phyloP scores from a whole-genome alignment of 495 filamentous ascomycete species.

The Elasticomyces elasticus region DNA sequence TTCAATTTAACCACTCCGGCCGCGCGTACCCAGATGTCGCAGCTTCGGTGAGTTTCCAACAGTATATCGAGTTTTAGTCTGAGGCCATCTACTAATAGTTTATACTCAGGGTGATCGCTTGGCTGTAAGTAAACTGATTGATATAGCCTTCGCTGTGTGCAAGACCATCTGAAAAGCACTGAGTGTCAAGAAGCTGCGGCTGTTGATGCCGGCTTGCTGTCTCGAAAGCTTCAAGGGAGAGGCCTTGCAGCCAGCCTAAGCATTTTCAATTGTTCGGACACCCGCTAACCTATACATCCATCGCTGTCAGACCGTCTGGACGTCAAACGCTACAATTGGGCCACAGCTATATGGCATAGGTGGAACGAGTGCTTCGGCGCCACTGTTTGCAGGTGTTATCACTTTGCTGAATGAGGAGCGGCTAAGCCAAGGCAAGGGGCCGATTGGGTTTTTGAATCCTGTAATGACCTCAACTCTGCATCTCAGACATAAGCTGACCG shows the following conservation, averaged over 20 bases:
- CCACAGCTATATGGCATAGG: slow-evolving; percentile 2
- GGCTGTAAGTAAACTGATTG: too few species aligned
- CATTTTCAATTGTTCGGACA: too few species aligned
- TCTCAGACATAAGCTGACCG: too few species aligned
- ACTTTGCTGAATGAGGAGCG: slow-evolving; percentile 57
- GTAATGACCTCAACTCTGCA: too few species aligned
- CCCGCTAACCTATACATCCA: too few species aligned
- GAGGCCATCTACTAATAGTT: too few species aligned
- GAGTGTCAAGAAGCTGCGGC: not conserved
- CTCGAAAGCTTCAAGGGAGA: too few species aligned
- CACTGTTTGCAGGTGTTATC: slow-evolving; percentile 39
- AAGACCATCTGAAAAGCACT: too few species aligned
- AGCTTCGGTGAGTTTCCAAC: slow-evolving; percentile 30
- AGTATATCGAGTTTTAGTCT: too few species aligned
- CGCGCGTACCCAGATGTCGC: slow-evolving; percentile 58
- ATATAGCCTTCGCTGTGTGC: not conserved
- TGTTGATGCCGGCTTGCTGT: too few species aligned
- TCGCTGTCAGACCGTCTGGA: slow-evolving; percentile 5
- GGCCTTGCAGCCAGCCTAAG: too few species aligned
- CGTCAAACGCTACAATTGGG: not conserved
- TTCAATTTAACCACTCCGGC: slow-evolving; percentile 47
- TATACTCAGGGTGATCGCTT: too few species aligned
- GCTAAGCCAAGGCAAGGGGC: slow-evolving; percentile 43
- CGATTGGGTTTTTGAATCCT: slow-evolving; percentile 55
- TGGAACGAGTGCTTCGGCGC: slow-evolving; percentile 10